Evolutionary conservation across 371 early-diverging fungal species (phyloP).

Genomic region (Actinomortierella wolfii): DNA sequence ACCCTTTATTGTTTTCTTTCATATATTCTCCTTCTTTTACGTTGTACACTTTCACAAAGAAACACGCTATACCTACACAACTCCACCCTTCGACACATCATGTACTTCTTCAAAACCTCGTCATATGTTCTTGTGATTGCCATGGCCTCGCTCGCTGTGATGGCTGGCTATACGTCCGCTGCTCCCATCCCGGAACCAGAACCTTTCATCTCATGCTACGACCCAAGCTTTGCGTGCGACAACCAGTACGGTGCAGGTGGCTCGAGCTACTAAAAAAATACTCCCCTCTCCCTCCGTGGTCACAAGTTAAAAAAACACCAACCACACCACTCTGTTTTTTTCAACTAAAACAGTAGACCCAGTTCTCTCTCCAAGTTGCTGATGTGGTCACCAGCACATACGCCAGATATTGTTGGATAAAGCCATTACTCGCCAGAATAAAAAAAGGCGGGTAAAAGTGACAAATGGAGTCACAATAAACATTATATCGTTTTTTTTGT

Average conservation of each 20-base stretch:
- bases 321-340: too few relatives aligned
- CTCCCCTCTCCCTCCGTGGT: too few relatives aligned
- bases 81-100: background rate
- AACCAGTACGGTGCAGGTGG: conserved; percentile 1
- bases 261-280: conserved; percentile 1
- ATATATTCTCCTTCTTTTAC: background rate
- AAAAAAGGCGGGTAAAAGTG: too few relatives aligned
- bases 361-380: too few relatives aligned
- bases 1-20: background rate
- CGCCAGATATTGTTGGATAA: too few relatives aligned
- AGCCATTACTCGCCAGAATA: too few relatives aligned
- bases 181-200: conserved; percentile 5
- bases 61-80: background rate
- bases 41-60: background rate
- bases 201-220: conserved; percentile 4
- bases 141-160: background rate
- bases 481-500: too few relatives aligned
- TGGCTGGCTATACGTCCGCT: background rate
- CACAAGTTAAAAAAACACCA: too few relatives aligned
- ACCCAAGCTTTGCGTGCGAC: conserved; percentile 7
- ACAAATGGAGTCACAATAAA: too few relatives aligned
- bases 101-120: too few relatives aligned
- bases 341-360: too few relatives aligned
- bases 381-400: too few relatives aligned
- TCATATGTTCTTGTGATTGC: background rate